A percentile compares a stretch with the other conserved stretches of the same genome.
phyloP scores from a whole-genome alignment of 2,329 filamentous ascomycete genomes.

The Penicillium hordei region DNA sequence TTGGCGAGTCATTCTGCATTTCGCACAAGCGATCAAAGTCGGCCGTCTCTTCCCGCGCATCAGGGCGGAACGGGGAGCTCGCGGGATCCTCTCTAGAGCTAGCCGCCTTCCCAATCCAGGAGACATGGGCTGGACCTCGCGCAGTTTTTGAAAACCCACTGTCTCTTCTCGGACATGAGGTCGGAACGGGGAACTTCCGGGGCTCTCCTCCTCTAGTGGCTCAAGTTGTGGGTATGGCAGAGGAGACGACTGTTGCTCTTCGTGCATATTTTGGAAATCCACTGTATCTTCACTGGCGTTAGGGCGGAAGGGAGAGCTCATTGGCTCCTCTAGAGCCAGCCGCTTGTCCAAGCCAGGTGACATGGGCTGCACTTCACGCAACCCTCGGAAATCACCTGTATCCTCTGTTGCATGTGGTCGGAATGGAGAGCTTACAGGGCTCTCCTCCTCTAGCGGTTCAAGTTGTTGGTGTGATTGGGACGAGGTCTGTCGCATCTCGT shows the following conservation, averaged over 20 bases:
- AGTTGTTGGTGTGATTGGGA: constrained; percentile 14
- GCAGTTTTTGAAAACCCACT: constrained; percentile 29
- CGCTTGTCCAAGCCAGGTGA: constrained; percentile 20
- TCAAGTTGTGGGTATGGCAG: constrained; percentile 13
- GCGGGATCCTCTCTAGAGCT: constrained; percentile 21
- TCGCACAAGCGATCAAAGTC: constrained; percentile 28
- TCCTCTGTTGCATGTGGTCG: constrained; percentile 32
- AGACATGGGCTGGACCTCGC: constrained; percentile 18
- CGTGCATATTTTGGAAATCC: constrained; percentile 26
- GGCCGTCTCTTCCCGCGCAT: constrained; percentile 33
- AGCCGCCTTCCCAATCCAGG: constrained; percentile 19
- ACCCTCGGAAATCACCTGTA: constrained; percentile 32
- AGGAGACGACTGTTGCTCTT: constrained; percentile 13
- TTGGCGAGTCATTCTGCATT: constrained; percentile 11
- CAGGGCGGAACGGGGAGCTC: constrained; percentile 41
- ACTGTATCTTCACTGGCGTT: constrained; percentile 33
- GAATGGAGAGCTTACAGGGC: constrained; percentile 41
- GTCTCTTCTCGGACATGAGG: constrained; percentile 33
- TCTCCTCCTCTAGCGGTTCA: constrained; percentile 10
- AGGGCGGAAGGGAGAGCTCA: constrained; percentile 41
- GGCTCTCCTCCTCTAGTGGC: constrained; percentile 13
- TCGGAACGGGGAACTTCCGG: constrained; percentile 41
- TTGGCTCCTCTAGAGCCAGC: constrained; percentile 22
- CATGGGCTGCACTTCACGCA: constrained; percentile 19
- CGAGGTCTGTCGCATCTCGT: constrained; percentile 15